Base-by-base conservation (phyloP, 75 land plant species). In the Sequoia sempervirens region DNA sequence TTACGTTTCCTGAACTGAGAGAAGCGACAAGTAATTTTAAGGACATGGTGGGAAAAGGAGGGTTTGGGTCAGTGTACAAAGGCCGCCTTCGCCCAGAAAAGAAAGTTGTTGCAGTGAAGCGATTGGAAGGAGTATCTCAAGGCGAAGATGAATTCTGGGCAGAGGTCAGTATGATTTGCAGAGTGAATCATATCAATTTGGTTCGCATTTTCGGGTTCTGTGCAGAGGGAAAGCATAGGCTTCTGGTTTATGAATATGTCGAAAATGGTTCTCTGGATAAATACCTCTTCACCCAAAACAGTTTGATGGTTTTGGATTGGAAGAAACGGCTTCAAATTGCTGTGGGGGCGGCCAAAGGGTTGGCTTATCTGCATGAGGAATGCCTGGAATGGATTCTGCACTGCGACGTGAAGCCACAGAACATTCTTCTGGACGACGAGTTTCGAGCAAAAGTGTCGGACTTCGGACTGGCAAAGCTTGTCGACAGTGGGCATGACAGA, bases 1-100 rank as follows among this genome's bases (percentile, higher is more conserved):
- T 91, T 54, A 80, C 83, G 0, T 90, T 89, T 38, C 54, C 83
- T 10, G 94, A 94, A 66, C 89, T 93, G 46, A 93, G 88, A 81
- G 88, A 68, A 70, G 91, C 91, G 4, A 94, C 94, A 3, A 80
- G 87, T 13, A 94, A 93, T 28, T 61, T 61, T 23, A 61, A 1
- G 17, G 66, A 61, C 66, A 61, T 61, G 66, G 52, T 61, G 66
- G 88, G 88, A 14, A 79, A 50, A 18, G 88, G 88, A 64, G 86
- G 83, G 14, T 87, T 87, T 75, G 88, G 86, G 30, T 10, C 80
- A 34, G 72, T 80, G 20, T 85, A 37, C 54, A 41, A 15, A 11
- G 87, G 87, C 3, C 30, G n/a, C 23, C 82, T 86, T 11, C 43
- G 20, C 0, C 75, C 41, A 5, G 82, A 86, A 41, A 66, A 58